phyloP scores from a whole-genome alignment of 768 basidiomycete species.

The Auriculariales sp. region DNA sequence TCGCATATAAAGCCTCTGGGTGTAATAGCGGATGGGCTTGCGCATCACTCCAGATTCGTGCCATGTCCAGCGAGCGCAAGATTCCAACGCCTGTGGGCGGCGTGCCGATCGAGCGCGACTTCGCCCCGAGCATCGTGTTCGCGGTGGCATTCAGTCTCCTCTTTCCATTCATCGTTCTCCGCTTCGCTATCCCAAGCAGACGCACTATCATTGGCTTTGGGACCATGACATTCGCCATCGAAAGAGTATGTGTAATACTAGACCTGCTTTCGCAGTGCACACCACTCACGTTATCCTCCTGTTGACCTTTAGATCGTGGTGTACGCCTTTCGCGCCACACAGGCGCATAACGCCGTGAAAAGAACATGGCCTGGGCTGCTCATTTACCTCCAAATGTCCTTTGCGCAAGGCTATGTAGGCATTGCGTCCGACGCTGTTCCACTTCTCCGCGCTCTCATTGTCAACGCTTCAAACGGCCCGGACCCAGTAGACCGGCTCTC shows the following conservation, averaged over 20 bases:
- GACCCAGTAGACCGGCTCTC: not conserved
- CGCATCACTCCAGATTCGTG: no score
- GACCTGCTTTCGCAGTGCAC: no score
- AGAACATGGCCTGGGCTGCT: not conserved
- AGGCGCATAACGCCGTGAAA: not conserved
- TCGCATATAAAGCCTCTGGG: no score
- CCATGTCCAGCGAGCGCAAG: no score
- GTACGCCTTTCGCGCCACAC: not conserved
- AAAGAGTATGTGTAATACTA: not conserved
- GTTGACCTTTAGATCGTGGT: not conserved
- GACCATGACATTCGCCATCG: not conserved
- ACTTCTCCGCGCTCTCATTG: not conserved
- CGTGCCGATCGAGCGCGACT: not conserved
- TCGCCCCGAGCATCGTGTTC: not conserved
- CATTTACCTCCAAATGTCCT: not conserved
- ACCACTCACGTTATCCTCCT: not conserved
- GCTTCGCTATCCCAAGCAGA: not conserved
- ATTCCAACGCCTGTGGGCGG: not conserved
- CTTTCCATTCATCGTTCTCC: not conserved
- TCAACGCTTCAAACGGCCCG: not conserved
- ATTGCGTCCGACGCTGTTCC: not conserved
- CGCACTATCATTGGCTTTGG: not conserved
- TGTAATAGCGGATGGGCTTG: no score
- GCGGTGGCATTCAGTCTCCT: not conserved
- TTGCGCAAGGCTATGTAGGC: not conserved